A percentile compares a stretch with the other conserved stretches of the same genome.
phyloP scores from a whole-genome alignment of 352 stramenopile species.

The Peronospora belbahrii region DNA sequence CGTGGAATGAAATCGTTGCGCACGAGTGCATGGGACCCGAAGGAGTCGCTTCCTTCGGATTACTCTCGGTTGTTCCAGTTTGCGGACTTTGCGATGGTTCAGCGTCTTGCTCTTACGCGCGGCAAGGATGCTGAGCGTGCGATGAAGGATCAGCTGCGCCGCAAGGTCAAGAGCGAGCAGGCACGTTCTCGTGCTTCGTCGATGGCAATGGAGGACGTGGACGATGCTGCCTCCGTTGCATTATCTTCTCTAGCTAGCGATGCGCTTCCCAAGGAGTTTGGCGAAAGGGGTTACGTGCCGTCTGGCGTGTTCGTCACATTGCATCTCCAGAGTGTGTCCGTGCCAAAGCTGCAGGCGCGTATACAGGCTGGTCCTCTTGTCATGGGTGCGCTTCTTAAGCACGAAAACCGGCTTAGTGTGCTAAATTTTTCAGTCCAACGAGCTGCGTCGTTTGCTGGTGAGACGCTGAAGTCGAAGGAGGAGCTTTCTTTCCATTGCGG shows the following conservation, averaged over 20 bases:
- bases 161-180: slow-evolving; percentile 33
- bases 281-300: slow-evolving; percentile 83
- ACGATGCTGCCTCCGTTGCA: slow-evolving; percentile 28
- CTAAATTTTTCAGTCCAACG: slow-evolving; percentile 95
- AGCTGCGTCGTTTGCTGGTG: slow-evolving; percentile 48
- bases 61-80: slow-evolving; percentile 98
- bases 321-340: slow-evolving; percentile 63
- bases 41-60: slow-evolving; percentile 96
- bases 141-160: slow-evolving; percentile 57
- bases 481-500: slow-evolving; percentile 93
- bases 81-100: slow-evolving; percentile 90
- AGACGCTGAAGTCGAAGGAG: slow-evolving; percentile 95
- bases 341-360: slow-evolving; percentile 44
- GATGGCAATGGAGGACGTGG: slow-evolving; percentile 72
- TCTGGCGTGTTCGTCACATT: slow-evolving; percentile 91
- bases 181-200: slow-evolving; percentile 50
- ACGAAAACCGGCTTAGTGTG: slow-evolving; percentile 97
- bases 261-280: slow-evolving; percentile 40
- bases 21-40: slow-evolving; percentile 95
- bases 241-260: slow-evolving; percentile 21
- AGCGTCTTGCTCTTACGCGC: slow-evolving; percentile 87
- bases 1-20: slow-evolving; percentile 94
- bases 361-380: slow-evolving; percentile 56
- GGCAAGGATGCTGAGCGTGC: slow-evolving; percentile 66
- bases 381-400: slow-evolving; percentile 86